phyloP scores from a whole-genome alignment of 2,329 filamentous ascomycete genomes.

The Colletotrichum sp. region DNA sequence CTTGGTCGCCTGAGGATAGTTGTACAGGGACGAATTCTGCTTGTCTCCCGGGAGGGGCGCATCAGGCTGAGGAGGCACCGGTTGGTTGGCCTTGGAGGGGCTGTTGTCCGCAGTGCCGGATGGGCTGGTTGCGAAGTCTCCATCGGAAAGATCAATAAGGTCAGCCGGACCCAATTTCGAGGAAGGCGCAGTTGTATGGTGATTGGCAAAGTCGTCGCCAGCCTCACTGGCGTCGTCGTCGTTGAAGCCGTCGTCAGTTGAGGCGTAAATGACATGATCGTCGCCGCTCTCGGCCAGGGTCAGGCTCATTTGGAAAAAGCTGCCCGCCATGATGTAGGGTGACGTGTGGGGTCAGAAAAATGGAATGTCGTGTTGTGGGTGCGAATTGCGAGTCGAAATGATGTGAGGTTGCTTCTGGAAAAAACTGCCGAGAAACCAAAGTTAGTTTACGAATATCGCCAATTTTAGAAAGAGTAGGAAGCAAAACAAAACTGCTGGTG shows the following conservation, averaged over 20 bases:
- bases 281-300: neutral
- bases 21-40: neutral
- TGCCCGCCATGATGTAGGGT: neutral
- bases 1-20: neutral
- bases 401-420: neutral
- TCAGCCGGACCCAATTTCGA: neutral
- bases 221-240: neutral
- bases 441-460: neutral
- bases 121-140: neutral
- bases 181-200: neutral
- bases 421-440: neutral
- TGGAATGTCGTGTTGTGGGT: neutral
- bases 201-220: neutral
- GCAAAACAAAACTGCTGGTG: neutral
- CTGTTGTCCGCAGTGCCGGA: neutral
- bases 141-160: slow-evolving; percentile 5
- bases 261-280: neutral
- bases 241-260: slow-evolving; percentile 8
- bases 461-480: neutral
- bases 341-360: rapidly evolving
- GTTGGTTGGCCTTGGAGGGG: neutral
- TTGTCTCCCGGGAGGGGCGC: neutral
- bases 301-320: neutral
- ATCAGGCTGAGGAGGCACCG: neutral
- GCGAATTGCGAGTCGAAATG: neutral